Evolutionary conservation across 352 stramenopile genomes (phyloP).

Genomic region (Aphanomyces cochlioides): DNA sequence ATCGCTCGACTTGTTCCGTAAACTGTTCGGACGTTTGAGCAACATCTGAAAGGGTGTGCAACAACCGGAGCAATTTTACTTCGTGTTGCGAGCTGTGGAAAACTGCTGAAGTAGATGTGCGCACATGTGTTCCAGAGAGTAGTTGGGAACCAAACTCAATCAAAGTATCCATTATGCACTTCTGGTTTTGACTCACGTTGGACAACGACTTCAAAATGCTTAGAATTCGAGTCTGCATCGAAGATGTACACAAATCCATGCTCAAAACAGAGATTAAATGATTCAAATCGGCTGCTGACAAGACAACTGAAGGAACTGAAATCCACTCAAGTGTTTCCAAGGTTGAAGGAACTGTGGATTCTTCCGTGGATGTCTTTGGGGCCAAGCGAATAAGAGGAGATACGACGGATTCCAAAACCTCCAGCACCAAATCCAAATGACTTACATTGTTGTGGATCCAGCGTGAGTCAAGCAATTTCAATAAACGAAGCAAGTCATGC

Average conservation of each 20-base stretch:
- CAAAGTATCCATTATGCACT: slow-evolving; percentile 60
- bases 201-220: slow-evolving; percentile 76
- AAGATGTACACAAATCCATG: slow-evolving; percentile 70
- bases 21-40: slow-evolving; percentile 67
- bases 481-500: slow-evolving; percentile 56
- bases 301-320: slow-evolving; percentile 51
- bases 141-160: slow-evolving; percentile 56
- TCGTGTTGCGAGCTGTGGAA: slow-evolving; percentile 82
- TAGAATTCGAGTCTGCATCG: slow-evolving; percentile 81
- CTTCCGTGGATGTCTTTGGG: slow-evolving; percentile 37
- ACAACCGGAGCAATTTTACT: slow-evolving; percentile 92
- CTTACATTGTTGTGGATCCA: slow-evolving; percentile 84
- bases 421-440: slow-evolving; percentile 91
- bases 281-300: slow-evolving; percentile 52
- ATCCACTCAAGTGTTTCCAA: slow-evolving; percentile 62
- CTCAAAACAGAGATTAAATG: slow-evolving; percentile 65
- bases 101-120: slow-evolving; percentile 55
- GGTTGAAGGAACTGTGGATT: slow-evolving; percentile 36
- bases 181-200: slow-evolving; percentile 54
- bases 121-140: slow-evolving; percentile 37
- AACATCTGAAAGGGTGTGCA: slow-evolving; percentile 93
- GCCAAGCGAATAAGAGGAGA: slow-evolving; percentile 78
- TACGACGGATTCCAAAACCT: slow-evolving; percentile 88
- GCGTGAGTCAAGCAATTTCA: slow-evolving; percentile 86
- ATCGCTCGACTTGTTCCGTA: slow-evolving; percentile 67